Conservation (phyloP, 495 filamentous ascomycete species). For the Talaromyces stipitatus region DNA sequence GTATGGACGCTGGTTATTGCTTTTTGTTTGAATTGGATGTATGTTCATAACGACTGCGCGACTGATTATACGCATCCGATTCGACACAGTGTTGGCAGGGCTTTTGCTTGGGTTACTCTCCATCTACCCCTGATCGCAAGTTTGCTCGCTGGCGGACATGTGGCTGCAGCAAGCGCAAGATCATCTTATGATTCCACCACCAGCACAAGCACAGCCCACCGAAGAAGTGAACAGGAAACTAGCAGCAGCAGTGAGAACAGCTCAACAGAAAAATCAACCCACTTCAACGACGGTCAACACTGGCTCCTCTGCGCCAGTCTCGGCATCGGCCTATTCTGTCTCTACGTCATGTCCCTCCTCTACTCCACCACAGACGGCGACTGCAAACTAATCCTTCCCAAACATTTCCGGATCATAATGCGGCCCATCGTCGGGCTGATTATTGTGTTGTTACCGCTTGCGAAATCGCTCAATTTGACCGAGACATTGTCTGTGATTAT, state of each 20-base stretch:
- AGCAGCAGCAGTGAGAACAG: background rate
- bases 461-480: slow-evolving; percentile 18
- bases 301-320: slow-evolving; percentile 34
- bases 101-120: slow-evolving; percentile 27
- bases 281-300: slow-evolving; percentile 18
- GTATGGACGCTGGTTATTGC: slow-evolving; percentile 38
- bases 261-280: background rate
- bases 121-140: slow-evolving; percentile 32
- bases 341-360: slow-evolving; percentile 27
- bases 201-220: background rate
- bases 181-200: background rate
- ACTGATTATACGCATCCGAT: slow-evolving; percentile 25
- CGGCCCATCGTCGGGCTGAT: slow-evolving; percentile 23
- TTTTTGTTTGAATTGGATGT: slow-evolving; percentile 39
- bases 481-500: slow-evolving; percentile 24
- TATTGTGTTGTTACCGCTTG: slow-evolving; percentile 21
- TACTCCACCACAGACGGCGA: slow-evolving; percentile 22
- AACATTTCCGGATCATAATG: slow-evolving; percentile 26
- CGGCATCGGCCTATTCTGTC: slow-evolving; percentile 26
- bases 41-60: slow-evolving; percentile 31
- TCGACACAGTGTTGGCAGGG: slow-evolving; percentile 22
- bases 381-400: slow-evolving; percentile 17
- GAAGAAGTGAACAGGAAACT: background rate
- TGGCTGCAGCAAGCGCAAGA: slow-evolving; percentile 20
- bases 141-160: slow-evolving; percentile 32